These are phyloP conservation scores for Aspergillus carlsbadensis DNA, from an alignment of 495 filamentous ascomycete species.

Conservation along the genomic window DNA sequence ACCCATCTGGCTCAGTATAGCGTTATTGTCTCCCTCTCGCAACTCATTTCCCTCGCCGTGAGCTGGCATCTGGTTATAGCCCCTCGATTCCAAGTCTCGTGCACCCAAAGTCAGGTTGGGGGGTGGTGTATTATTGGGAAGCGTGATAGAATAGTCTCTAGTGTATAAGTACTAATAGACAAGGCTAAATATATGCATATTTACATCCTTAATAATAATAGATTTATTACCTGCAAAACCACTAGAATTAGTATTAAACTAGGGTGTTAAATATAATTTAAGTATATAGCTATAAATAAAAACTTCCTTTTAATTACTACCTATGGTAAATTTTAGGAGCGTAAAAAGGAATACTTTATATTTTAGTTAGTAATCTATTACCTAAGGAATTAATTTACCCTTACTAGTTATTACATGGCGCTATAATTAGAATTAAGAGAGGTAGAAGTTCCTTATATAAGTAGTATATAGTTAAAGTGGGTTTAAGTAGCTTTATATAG, in stretches of 20 bases:
- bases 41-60: too few relatives aligned
- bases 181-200: neutral
- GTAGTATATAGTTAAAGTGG: neutral
- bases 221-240: neutral
- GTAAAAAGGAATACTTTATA: neutral
- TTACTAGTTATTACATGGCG: neutral
- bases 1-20: too few relatives aligned
- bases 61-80: too few relatives aligned
- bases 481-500: neutral
- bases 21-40: too few relatives aligned
- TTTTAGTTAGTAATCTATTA: neutral
- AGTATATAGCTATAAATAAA: neutral
- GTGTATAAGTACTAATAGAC: neutral
- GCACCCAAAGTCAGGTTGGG: neutral
- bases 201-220: neutral
- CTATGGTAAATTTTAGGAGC: neutral
- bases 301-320: neutral
- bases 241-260: neutral
- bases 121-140: neutral
- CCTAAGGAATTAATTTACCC: neutral
- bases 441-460: neutral
- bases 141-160: neutral
- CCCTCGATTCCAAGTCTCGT: neutral
- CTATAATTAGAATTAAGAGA: neutral
- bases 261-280: neutral